phyloP scores from a whole-genome alignment of 2,329 filamentous ascomycete species.

The Dothidotthia symphoricarpi region DNA sequence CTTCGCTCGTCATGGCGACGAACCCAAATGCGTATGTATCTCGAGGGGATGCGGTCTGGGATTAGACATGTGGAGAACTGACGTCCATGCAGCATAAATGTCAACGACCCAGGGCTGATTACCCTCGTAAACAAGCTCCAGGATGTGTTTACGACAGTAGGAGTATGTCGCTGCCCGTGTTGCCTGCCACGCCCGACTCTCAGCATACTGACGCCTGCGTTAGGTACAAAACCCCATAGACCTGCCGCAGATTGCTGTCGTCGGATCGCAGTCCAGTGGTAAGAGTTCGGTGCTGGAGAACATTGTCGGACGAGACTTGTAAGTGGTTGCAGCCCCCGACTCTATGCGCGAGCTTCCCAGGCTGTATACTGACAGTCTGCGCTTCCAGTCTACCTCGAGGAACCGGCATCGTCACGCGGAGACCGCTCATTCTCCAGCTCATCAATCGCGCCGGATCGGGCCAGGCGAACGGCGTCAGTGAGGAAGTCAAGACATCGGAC shows the following conservation, averaged over 20 bases:
- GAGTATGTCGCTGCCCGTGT: slow-evolving; percentile 54
- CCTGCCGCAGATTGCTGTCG: slow-evolving; percentile 94
- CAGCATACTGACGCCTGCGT: slow-evolving; percentile 32
- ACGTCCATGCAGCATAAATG: slow-evolving; percentile 59
- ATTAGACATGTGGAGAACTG: slow-evolving; percentile 24
- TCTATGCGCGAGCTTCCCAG: slow-evolving; percentile 1
- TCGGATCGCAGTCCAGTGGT: slow-evolving; percentile 97
- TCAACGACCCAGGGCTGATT: slow-evolving; percentile 68
- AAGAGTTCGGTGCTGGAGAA: slow-evolving; percentile 99
- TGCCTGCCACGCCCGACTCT: slow-evolving; percentile 2
- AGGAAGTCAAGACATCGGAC: slow-evolving; percentile 68
- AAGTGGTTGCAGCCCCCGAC: slow-evolving; percentile 45
- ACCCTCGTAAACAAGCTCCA: slow-evolving; percentile 97
- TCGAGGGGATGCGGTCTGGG: slow-evolving; percentile 12
- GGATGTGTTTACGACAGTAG: slow-evolving; percentile 98
- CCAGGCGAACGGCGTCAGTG: slow-evolving; percentile 65
- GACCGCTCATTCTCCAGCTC: slow-evolving; percentile 93
- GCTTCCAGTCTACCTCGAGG: slow-evolving; percentile 80
- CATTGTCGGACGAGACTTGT: slow-evolving; percentile 99
- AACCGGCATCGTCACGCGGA: slow-evolving; percentile 93
- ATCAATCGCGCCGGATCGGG: slow-evolving; percentile 74
- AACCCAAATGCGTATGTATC: slow-evolving; percentile 43
- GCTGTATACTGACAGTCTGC: slow-evolving; percentile 25
- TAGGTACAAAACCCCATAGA: slow-evolving; percentile 98
- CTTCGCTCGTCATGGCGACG: slow-evolving; percentile 40